These are phyloP conservation scores for Ramalina intermedia DNA, from an alignment of 495 filamentous ascomycete species.

Conservation along the genomic window DNA sequence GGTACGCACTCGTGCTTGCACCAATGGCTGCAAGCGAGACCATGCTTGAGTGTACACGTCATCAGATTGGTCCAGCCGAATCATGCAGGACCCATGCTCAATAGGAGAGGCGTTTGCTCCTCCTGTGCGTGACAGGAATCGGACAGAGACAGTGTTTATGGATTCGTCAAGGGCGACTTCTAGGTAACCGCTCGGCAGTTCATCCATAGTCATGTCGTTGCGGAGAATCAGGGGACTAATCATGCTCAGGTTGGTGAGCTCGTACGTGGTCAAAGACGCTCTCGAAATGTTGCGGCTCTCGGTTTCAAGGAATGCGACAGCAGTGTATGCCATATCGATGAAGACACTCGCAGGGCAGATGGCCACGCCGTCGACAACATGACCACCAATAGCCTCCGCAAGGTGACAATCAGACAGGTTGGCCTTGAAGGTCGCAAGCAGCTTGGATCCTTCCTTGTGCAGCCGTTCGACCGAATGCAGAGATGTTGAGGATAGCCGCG, in stretches of 20 bases:
- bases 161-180: neutral
- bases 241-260: neutral
- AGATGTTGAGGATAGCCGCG: slow-evolving; percentile 1
- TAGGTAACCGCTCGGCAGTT: neutral
- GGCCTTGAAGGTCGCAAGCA: slow-evolving; percentile 38
- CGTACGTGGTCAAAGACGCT: too few relatives aligned
- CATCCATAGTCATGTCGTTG: neutral
- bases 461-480: slow-evolving; percentile 27
- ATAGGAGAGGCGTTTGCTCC: neutral
- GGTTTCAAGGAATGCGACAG: slow-evolving; percentile 29
- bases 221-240: neutral
- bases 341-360: slow-evolving; percentile 24
- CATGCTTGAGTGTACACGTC: neutral
- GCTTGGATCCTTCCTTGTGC: slow-evolving; percentile 31
- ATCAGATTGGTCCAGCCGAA: neutral
- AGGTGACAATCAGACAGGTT: slow-evolving; percentile 37
- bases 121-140: neutral
- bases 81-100: neutral
- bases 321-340: slow-evolving; percentile 32
- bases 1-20: neutral
- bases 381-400: slow-evolving; percentile 35
- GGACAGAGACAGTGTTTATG: neutral
- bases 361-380: slow-evolving; percentile 38
- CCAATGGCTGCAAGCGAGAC: neutral
- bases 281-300: slow-evolving; percentile 2